Percentiles rank a stretch among this genome's conserved stretches.
phyloP scores from a whole-genome alignment of 257 asterid genomes.

The Avicennia marina region DNA sequence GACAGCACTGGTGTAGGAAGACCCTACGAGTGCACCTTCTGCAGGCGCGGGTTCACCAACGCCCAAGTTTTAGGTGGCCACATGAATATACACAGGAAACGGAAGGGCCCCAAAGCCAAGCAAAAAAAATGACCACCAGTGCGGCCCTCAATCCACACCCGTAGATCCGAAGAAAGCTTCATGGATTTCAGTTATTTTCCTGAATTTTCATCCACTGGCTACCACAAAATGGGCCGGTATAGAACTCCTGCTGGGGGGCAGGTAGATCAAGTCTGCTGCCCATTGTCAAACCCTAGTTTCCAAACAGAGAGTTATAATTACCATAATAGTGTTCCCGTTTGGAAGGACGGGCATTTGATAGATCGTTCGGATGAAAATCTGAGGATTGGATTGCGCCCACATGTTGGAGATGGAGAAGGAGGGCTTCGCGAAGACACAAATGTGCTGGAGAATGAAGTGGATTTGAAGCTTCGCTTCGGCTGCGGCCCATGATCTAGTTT shows the following conservation, averaged over 20 bases:
- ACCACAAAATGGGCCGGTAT: too few species aligned
- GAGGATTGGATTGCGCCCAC: slow-evolving; percentile 21
- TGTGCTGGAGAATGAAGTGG: too few species aligned
- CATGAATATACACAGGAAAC: slow-evolving; percentile 69
- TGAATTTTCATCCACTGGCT: slow-evolving; percentile 17
- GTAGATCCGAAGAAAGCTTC: background rate
- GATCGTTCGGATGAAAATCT: slow-evolving; percentile 15
- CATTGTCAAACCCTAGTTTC: slow-evolving; percentile 32
- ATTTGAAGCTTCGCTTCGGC: slow-evolving; percentile 79
- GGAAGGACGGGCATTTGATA: slow-evolving; percentile 11
- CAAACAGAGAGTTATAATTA: slow-evolving; percentile 14
- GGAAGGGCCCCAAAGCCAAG: slow-evolving; percentile 42
- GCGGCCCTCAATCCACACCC: too few species aligned
- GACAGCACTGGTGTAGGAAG: slow-evolving; percentile 31
- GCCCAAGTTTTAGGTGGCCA: too few species aligned
- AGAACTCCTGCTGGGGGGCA: too few species aligned
- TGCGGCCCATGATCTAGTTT: slow-evolving; percentile 18
- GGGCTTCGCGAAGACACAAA: too few species aligned
- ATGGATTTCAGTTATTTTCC: slow-evolving; percentile 14
- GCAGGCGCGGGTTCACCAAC: slow-evolving; percentile 72
- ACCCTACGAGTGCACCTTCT: slow-evolving; percentile 56
- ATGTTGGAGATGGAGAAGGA: slow-evolving; percentile 18
- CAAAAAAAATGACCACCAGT: too few species aligned
- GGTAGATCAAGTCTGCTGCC: slow-evolving; percentile 30
- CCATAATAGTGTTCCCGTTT: slow-evolving; percentile 12